These are phyloP conservation scores for Aureobasidium sp. DNA, from an alignment of 2,329 filamentous ascomycete species.

Conservation along the genomic window DNA sequence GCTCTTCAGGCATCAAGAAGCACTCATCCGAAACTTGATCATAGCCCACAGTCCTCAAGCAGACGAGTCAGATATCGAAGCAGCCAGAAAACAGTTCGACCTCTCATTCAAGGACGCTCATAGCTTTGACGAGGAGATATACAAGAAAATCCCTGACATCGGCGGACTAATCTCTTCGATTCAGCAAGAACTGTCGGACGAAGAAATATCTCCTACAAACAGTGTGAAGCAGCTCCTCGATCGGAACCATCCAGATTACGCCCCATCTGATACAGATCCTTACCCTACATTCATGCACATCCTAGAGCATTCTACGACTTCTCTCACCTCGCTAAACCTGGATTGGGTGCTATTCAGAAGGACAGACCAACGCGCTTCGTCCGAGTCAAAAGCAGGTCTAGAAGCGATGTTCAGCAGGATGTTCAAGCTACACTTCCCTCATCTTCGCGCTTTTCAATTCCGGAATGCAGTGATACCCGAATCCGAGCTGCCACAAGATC, in stretches of 20 bases:
- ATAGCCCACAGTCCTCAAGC: neutral
- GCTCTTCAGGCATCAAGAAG: conserved; percentile 15
- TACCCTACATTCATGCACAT: neutral
- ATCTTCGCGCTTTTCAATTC: conserved; percentile 38
- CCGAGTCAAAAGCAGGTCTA: neutral
- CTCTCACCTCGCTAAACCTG: conserved; percentile 28
- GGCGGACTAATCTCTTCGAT: neutral
- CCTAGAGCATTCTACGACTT: conserved; percentile 13
- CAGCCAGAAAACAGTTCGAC: neutral
- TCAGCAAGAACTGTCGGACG: neutral
- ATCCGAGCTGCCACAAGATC: conserved; percentile 28
- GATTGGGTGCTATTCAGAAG: conserved; percentile 27
- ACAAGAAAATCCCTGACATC: neutral
- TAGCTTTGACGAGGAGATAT: conserved; percentile 20
- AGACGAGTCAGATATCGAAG: neutral
- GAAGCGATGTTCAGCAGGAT: conserved; percentile 19
- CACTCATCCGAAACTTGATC: conserved; percentile 14
- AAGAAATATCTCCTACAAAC: neutral
- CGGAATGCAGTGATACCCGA: conserved; percentile 35
- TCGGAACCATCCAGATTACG: neutral
- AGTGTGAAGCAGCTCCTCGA: neutral
- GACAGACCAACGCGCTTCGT: neutral
- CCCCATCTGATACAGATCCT: neutral
- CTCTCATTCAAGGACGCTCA: conserved; percentile 13
- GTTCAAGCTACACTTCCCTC: conserved; percentile 33